phyloP scores from a whole-genome alignment of 495 filamentous ascomycete genomes.

The Daldinia concentrica region DNA sequence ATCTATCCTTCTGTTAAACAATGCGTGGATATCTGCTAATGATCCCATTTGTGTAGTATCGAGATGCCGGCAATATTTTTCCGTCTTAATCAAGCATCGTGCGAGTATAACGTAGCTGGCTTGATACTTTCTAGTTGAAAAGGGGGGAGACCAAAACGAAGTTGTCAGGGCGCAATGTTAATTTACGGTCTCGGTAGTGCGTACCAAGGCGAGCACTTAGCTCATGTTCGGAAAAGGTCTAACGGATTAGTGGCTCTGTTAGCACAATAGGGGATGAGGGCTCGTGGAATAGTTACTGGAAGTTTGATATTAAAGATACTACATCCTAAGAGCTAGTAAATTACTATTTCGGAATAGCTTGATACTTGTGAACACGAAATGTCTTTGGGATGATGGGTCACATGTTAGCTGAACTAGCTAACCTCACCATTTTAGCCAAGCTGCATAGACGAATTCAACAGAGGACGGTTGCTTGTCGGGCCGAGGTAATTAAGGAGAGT shows the following conservation, averaged over 20 bases:
- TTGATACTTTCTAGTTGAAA: not conserved
- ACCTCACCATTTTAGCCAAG: constrained; percentile 16
- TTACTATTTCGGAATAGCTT: not conserved
- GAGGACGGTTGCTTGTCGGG: not conserved
- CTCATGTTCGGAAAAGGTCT: not conserved
- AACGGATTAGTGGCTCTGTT: not conserved
- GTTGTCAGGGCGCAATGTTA: not conserved
- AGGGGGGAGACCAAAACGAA: not conserved
- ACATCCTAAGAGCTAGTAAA: not conserved
- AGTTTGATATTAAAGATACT: not conserved
- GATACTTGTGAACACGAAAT: not conserved
- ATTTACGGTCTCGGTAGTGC: not conserved
- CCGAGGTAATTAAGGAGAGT: constrained; percentile 5
- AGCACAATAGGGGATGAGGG: not conserved
- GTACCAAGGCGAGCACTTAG: not conserved
- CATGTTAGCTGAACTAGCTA: constrained; percentile 14
- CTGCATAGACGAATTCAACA: constrained; percentile 13
- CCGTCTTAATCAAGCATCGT: not conserved
- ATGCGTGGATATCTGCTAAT: too few species aligned
- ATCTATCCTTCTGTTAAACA: too few species aligned
- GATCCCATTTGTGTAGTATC: not conserved
- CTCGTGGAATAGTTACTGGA: not conserved
- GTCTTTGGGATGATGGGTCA: not conserved
- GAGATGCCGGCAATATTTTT: not conserved
- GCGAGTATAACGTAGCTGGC: not conserved